A percentile compares a stretch with the other conserved stretches of the same genome.
phyloP scores from a whole-genome alignment of 2,329 filamentous ascomycete genomes.

The Periconia macrospinosa region DNA sequence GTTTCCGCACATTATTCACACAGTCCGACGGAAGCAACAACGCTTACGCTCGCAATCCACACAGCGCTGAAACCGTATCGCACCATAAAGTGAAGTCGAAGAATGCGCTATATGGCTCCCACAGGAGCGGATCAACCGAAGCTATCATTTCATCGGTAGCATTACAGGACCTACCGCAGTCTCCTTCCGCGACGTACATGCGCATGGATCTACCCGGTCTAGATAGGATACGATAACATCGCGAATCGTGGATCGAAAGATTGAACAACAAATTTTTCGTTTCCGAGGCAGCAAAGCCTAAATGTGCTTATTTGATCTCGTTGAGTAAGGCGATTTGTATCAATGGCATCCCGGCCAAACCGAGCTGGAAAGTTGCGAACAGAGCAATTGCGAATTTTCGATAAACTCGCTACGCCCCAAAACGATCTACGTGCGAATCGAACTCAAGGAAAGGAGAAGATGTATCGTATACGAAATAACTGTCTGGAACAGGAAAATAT shows the following conservation, averaged over 20 bases:
- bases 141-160: not conserved
- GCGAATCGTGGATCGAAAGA: not conserved
- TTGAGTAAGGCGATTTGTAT: no score
- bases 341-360: no score
- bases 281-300: no score
- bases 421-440: no score
- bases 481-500: no score
- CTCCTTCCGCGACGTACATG: not conserved
- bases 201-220: not conserved
- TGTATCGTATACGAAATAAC: no score
- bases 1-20: slow-evolving; percentile 8
- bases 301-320: no score
- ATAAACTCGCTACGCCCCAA: no score
- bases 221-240: not conserved
- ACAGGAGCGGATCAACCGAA: not conserved
- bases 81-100: not conserved
- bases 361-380: no score
- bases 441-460: no score
- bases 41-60: not conserved
- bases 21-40: not conserved
- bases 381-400: no score
- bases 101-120: not conserved
- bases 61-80: not conserved
- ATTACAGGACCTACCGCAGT: not conserved
- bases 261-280: no score